These are phyloP conservation scores for Myxozyma mucilagina DNA, from an alignment of 805 yeast genomes.

Conservation along the genomic window DNA sequence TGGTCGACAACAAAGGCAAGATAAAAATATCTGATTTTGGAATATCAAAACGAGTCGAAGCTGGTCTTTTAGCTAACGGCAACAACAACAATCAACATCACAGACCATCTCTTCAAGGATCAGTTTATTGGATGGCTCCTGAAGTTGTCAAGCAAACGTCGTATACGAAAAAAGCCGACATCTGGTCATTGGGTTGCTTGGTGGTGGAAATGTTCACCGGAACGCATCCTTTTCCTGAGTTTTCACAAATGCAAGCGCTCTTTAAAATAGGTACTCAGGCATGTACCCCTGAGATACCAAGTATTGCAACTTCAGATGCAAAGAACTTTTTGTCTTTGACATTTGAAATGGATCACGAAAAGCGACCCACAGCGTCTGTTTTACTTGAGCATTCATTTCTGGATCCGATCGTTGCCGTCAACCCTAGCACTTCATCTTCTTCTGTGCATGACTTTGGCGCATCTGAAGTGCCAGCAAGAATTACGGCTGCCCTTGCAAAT, in stretches of 20 bases:
- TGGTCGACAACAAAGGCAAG: conserved; percentile 75
- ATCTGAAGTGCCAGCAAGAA: not conserved
- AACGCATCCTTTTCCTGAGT: conserved; percentile 91
- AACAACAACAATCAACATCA: conserved; percentile 39
- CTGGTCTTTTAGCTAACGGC: conserved; percentile 44
- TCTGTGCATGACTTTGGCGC: not conserved
- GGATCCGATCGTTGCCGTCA: conserved; percentile 14
- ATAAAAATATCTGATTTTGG: conserved; percentile 89
- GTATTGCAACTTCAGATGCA: conserved; percentile 61
- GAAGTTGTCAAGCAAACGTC: conserved; percentile 94
- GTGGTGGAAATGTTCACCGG: conserved; percentile 96
- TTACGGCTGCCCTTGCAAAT: not conserved
- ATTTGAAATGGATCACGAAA: conserved; percentile 71
- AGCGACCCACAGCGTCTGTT: conserved; percentile 73
- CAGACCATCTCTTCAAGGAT: conserved; percentile 88
- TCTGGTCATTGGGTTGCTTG: conserved; percentile 96
- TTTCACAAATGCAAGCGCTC: conserved; percentile 95
- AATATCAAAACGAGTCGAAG: conserved; percentile 67
- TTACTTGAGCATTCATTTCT: conserved; percentile 63
- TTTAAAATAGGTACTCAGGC: conserved; percentile 83
- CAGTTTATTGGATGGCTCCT: conserved; percentile 99
- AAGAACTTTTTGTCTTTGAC: conserved; percentile 63
- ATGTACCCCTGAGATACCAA: conserved; percentile 73
- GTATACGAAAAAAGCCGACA: conserved; percentile 89
- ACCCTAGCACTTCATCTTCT: not conserved